phyloP scores from a whole-genome alignment of 129 eudicot species.

The Oenanthe sinensis region DNA sequence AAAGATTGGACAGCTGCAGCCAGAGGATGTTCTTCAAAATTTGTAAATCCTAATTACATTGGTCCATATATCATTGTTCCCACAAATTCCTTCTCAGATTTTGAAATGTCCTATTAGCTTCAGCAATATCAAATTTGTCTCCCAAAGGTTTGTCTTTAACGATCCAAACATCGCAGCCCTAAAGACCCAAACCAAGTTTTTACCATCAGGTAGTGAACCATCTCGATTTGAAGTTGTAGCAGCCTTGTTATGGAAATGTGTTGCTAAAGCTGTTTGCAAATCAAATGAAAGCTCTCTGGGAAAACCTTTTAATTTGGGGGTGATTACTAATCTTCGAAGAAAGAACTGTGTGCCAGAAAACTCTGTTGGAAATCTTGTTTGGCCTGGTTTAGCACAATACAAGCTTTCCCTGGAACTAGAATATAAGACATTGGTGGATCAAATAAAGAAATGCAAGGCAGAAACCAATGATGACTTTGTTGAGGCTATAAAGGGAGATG shows the following conservation, averaged over 20 bases:
- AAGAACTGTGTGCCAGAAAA: no score
- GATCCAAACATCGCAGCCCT: background rate
- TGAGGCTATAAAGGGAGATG: no score
- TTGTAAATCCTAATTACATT: background rate
- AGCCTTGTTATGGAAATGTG: slow-evolving; percentile 13
- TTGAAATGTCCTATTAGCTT: background rate
- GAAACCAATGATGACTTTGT: no score
- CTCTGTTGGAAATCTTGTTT: no score
- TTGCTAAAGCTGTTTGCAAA: background rate
- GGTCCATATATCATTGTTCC: background rate
- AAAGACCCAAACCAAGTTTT: background rate
- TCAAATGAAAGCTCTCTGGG: background rate
- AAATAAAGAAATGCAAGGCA: no score
- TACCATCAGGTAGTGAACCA: background rate
- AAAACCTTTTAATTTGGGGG: no score
- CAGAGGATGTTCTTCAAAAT: background rate
- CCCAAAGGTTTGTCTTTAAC: background rate
- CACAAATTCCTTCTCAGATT: background rate
- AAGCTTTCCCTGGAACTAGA: no score
- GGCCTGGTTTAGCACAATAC: no score
- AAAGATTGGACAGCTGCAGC: background rate
- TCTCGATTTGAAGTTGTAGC: no score
- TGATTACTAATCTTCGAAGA: no score
- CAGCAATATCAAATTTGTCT: background rate
- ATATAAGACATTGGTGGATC: no score